A percentile compares a stretch with the other conserved stretches of the same genome.
These are phyloP conservation scores for Metarhizium guizhouense DNA, from an alignment of 2,329 filamentous ascomycete species.

Conservation along the genomic window DNA sequence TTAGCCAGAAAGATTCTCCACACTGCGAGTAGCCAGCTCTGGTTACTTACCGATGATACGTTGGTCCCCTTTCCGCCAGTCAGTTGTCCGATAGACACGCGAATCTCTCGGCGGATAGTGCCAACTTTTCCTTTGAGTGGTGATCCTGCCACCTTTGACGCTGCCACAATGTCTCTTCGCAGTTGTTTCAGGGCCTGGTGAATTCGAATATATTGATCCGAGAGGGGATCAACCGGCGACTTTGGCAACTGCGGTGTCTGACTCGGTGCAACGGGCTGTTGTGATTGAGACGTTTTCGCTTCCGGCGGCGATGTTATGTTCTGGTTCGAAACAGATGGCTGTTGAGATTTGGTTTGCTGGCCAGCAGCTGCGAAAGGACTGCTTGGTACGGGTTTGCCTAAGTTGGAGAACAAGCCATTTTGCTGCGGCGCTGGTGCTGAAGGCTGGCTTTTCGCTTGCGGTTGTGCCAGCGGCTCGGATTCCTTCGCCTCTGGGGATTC, in stretches of 20 bases:
- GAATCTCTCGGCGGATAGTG: constrained; percentile 62
- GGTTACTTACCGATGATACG: constrained; percentile 25
- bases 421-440: constrained; percentile 6
- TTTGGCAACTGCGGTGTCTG: constrained; percentile 4
- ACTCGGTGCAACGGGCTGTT: neutral
- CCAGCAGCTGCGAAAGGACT: neutral
- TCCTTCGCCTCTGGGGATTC: constrained; percentile 10
- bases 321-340: neutral
- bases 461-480: constrained; percentile 5
- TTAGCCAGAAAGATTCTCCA: neutral
- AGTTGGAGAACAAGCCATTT: constrained; percentile 13
- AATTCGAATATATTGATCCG: constrained; percentile 45
- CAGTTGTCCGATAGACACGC: constrained; percentile 65
- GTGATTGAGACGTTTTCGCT: constrained; percentile 1
- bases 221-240: constrained; percentile 6
- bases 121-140: constrained; percentile 58
- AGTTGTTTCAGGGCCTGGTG: constrained; percentile 61
- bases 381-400: constrained; percentile 14
- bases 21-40: constrained; percentile 10
- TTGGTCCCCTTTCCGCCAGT: constrained; percentile 58
- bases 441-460: constrained; percentile 2
- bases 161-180: constrained; percentile 53
- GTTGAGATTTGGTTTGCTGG: neutral
- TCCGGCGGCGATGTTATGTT: neutral
- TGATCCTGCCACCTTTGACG: constrained; percentile 36